Evolutionary conservation across 176 grass and related monocot species (phyloP).

Genomic region (Olyra latifolia): DNA sequence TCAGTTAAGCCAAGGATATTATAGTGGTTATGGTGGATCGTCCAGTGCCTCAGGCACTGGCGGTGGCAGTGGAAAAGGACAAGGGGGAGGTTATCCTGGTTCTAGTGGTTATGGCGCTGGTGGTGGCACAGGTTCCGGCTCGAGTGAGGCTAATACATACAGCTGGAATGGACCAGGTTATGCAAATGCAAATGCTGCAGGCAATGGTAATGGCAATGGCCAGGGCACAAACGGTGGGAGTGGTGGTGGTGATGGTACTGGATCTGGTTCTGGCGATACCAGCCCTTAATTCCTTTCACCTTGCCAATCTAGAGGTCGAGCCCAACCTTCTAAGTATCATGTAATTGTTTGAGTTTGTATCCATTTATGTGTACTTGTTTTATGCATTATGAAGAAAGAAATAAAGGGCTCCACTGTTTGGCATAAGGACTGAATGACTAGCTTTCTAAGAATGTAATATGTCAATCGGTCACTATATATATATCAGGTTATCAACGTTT

Average conservation of each 20-base stretch:
- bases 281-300: not conserved
- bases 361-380: not conserved
- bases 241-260: not conserved
- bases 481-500: too few relatives aligned
- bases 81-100: not conserved
- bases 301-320: not conserved
- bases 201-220: not conserved
- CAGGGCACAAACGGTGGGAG: not conserved
- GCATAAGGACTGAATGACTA: too few relatives aligned
- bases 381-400: not conserved
- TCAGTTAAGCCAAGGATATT: not conserved
- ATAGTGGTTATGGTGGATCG: not conserved
- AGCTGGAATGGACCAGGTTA: not conserved
- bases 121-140: not conserved
- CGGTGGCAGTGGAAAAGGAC: not conserved
- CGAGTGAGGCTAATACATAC: not conserved
- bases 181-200: not conserved
- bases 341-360: not conserved
- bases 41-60: not conserved
- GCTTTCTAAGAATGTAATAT: too few relatives aligned
- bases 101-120: slow-evolving; percentile 14
- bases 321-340: not conserved
- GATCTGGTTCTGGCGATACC: slow-evolving; percentile 11
- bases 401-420: not conserved
- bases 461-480: too few relatives aligned